Evolutionary conservation across 306 rosid species (phyloP), one percentile per base, ranked within the genome.

Genomic region (Cucurbita moschata): DNA sequence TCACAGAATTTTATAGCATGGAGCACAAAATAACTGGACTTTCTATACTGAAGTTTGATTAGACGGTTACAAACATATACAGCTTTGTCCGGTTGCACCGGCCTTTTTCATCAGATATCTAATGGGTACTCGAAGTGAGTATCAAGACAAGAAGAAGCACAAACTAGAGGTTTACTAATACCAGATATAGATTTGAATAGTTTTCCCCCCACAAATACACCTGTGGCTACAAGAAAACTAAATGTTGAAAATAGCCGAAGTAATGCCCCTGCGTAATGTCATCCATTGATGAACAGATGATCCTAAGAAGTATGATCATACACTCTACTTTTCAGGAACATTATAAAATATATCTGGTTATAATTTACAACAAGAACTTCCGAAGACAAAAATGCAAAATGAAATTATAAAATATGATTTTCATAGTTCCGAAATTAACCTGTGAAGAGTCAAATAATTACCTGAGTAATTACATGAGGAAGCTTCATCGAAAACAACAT

Each of bases 401-500:
- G 26, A 54, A 40, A 23, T 10, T 2, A 67, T 70, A 69, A 49
- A 66, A 55, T 57, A 30, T 42, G 61, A 49, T 60, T 16, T 37
- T 15, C 40, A 21, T 8, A 77, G 55, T 26, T 10, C 39, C 30
- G 35, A 58, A 18, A 11, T 30, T 72, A 59, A 64, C 42, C 73
- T 18, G 11, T 78, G 71, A 50, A 81, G 69, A 79, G 63, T 66
- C 37, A 78, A 71, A 77, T 61, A 77, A 73, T 81, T 77, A 95
- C 99, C 99, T 87, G 96, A 71, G 14, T 61, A 77, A 73, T 81
- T 77, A 95, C 99, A 97, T 87, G 96, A 73, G 14, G 97, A 79
- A 80, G 76, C 82, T 81, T 84, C 89, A 78, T 95, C 96, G 57
- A 91, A 95, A 76, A 86, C 95, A 75, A 95, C 88, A 83, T 89